These are phyloP conservation scores for Calonectria fujianensis DNA, from an alignment of 2,329 filamentous ascomycete genomes.

Conservation along the genomic window DNA sequence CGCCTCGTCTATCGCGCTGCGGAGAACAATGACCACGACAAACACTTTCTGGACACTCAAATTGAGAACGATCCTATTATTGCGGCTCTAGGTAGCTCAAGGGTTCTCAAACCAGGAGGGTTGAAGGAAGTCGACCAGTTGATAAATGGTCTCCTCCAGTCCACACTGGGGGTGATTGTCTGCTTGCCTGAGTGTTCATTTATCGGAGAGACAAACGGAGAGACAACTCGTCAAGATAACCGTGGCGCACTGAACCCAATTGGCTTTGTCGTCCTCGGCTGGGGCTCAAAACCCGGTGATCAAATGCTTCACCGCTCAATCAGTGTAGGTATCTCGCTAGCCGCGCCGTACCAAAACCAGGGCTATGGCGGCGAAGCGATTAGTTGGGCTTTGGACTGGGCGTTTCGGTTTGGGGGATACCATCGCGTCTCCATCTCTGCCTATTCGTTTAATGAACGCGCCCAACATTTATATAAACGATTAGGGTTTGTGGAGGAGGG, in stretches of 20 bases:
- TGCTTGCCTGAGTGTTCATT: not conserved
- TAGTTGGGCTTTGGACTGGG: constrained; percentile 67
- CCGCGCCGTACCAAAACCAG: constrained; percentile 58
- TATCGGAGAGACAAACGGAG: not conserved
- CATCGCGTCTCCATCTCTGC: constrained; percentile 65
- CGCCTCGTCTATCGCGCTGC: constrained; percentile 43
- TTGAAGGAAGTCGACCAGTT: constrained; percentile 1
- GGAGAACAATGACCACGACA: constrained; percentile 43
- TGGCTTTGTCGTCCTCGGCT: constrained; percentile 1
- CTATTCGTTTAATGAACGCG: constrained; percentile 65
- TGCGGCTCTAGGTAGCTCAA: constrained; percentile 31
- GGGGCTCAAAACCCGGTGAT: not conserved
- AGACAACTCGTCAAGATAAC: no score
- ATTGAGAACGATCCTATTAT: constrained; percentile 40
- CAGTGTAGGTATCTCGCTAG: constrained; percentile 61
- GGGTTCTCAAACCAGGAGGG: constrained; percentile 24
- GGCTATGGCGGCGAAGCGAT: constrained; percentile 70
- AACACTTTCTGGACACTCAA: constrained; percentile 36
- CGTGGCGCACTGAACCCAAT: not conserved
- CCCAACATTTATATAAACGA: constrained; percentile 64
- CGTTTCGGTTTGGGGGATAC: constrained; percentile 65
- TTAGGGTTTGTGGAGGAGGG: constrained; percentile 68
- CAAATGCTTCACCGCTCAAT: constrained; percentile 5
- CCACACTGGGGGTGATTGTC: constrained; percentile 18
- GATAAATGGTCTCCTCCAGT: constrained; percentile 24